Percentiles rank a stretch among this genome's conserved stretches.
Conservation (phyloP, 345 rosid species). For the Turnera subulata region DNA sequence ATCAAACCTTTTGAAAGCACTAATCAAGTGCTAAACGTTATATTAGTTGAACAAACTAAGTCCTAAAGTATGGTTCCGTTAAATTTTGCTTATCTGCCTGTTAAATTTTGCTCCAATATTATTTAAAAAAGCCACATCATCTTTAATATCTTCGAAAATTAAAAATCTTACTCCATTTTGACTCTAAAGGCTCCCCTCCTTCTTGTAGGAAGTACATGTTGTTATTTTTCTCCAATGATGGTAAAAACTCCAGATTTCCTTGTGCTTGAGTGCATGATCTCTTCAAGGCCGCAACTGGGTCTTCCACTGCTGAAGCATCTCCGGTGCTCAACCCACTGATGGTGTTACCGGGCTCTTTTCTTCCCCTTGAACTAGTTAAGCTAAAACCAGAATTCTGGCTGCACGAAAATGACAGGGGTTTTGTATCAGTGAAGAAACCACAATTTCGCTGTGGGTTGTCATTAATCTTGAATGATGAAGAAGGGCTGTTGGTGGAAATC, state of each 20-base stretch:
- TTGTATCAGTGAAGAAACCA: slow-evolving; percentile 33
- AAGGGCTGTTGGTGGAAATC: slow-evolving; percentile 35
- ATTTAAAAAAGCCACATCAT: no score
- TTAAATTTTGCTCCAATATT: no score
- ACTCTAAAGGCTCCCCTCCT: slow-evolving; percentile 33
- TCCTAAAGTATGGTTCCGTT: no score
- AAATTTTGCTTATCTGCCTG: no score
- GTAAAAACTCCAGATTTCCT: slow-evolving; percentile 25
- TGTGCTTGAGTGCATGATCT: slow-evolving; percentile 42
- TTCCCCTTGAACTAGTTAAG: slow-evolving; percentile 51
- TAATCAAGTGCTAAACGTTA: no score
- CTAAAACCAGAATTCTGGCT: slow-evolving; percentile 70
- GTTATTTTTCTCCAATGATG: no score
- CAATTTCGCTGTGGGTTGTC: slow-evolving; percentile 30
- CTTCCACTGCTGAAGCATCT: slow-evolving; percentile 24
- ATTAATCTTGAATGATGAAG: slow-evolving; percentile 27
- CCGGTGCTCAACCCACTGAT: slow-evolving; percentile 23
- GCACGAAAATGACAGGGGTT: slow-evolving; percentile 59
- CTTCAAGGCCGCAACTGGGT: slow-evolving; percentile 32
- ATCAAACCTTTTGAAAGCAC: no score
- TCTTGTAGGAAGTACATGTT: no score
- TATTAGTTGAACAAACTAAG: no score
- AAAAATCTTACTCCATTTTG: no score
- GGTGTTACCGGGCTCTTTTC: slow-evolving; percentile 35
- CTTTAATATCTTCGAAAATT: no score